Evolutionary conservation across 2,329 filamentous ascomycete species (phyloP).

Genomic region (Fusarium albidum): DNA sequence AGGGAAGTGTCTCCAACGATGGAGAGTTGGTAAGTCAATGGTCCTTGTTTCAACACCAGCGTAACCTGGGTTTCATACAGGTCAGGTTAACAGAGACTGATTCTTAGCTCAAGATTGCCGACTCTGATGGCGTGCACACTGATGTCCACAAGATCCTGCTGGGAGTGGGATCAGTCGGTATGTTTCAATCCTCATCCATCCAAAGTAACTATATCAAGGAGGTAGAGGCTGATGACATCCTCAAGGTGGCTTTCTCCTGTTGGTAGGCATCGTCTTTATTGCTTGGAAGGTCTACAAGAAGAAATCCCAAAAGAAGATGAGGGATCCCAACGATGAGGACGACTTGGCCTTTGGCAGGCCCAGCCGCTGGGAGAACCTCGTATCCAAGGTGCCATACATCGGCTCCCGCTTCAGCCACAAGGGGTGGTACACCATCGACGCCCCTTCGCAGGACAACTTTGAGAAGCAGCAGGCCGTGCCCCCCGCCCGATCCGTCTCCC

Average conservation of each 20-base stretch:
- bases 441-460: constrained; percentile 29
- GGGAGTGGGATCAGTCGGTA: constrained; percentile 37
- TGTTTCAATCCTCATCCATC: not conserved
- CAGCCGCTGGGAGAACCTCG: constrained; percentile 35
- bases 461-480: constrained; percentile 33
- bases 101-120: constrained; percentile 15
- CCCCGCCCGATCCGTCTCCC: constrained; percentile 10
- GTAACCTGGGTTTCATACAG: too few species aligned
- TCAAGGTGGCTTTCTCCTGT: constrained; percentile 31
- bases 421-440: constrained; percentile 46
- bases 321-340: constrained; percentile 23
- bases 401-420: constrained; percentile 44
- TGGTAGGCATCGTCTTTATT: constrained; percentile 34
- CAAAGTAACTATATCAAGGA: not conserved
- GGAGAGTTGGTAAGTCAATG: constrained; percentile 29
- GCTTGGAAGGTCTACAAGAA: constrained; percentile 34
- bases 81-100: too few species aligned
- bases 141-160: constrained; percentile 38
- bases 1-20: constrained; percentile 16
- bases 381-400: constrained; percentile 48
- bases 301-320: constrained; percentile 10
- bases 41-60: not conserved
- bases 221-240: constrained; percentile 5
- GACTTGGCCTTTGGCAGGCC: constrained; percentile 34
- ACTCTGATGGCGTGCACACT: constrained; percentile 24